phyloP scores from a whole-genome alignment of 1,284 basidiomycete genomes.

The Amylostereum chailletii region DNA sequence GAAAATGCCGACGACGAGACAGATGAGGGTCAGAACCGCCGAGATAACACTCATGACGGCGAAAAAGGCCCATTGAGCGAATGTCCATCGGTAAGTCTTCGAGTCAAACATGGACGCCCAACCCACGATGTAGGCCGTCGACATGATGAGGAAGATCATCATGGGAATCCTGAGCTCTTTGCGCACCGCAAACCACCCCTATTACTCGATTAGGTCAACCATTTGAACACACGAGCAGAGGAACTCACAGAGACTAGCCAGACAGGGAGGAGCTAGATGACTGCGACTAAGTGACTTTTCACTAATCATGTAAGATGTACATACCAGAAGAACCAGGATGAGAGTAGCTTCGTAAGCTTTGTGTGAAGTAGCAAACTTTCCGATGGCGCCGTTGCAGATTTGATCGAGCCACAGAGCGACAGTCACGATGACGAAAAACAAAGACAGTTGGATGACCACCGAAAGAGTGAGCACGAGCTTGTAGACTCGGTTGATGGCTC shows the following conservation, averaged over 20 bases:
- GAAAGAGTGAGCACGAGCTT: slow-evolving; percentile 63
- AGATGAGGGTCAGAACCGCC: slow-evolving; percentile 43
- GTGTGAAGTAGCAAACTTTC: slow-evolving; percentile 35
- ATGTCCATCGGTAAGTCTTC: slow-evolving; percentile 67
- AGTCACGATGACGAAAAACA: slow-evolving; percentile 68
- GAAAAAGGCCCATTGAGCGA: slow-evolving; percentile 68
- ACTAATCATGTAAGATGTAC: background rate
- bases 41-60: slow-evolving; percentile 52
- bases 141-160: slow-evolving; percentile 54
- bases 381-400: slow-evolving; percentile 56
- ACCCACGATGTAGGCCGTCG: slow-evolving; percentile 49
- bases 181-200: slow-evolving; percentile 72
- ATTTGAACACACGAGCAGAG: background rate
- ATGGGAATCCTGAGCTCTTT: slow-evolving; percentile 51
- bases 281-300: slow-evolving; percentile 2
- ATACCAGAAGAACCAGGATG: slow-evolving; percentile 50
- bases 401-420: slow-evolving; percentile 73
- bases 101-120: slow-evolving; percentile 69
- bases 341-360: slow-evolving; percentile 47
- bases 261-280: slow-evolving; percentile 47
- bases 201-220: background rate
- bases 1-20: slow-evolving; percentile 52
- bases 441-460: slow-evolving; percentile 62
- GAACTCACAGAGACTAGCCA: slow-evolving; percentile 53
- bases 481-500: slow-evolving; percentile 65